These are phyloP conservation scores for Ligustrum vulgare DNA, from an alignment of 257 asterid genomes.

Conservation along the genomic window DNA sequence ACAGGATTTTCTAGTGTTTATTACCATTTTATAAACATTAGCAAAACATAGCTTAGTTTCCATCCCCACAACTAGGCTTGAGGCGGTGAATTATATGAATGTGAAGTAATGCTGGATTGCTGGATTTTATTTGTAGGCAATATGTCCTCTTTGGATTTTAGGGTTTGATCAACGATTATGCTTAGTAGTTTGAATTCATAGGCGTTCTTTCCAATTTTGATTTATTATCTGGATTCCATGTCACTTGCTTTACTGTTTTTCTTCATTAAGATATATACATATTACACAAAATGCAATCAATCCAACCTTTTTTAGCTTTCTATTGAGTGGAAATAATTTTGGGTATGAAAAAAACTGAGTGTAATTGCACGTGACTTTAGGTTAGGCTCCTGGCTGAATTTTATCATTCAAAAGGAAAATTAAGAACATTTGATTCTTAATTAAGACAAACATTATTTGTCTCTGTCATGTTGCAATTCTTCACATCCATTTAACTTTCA, in stretches of 20 bases:
- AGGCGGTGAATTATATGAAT: not conserved
- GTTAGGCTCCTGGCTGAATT: not conserved
- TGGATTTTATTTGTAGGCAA: not conserved
- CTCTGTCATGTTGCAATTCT: not conserved
- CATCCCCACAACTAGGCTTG: not conserved
- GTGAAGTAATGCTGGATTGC: not conserved
- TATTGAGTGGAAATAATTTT: not conserved
- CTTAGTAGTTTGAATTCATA: not conserved
- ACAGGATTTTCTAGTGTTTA: no score
- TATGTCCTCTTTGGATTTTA: not conserved
- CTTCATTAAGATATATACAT: not conserved
- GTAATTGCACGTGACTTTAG: not conserved
- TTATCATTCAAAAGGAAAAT: not conserved
- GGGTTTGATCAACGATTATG: not conserved
- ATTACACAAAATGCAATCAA: not conserved
- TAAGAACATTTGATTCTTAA: not conserved
- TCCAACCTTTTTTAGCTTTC: not conserved
- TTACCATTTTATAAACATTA: not conserved
- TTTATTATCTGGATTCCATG: not conserved
- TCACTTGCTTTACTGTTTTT: not conserved
- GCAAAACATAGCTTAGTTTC: not conserved
- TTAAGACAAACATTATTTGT: not conserved
- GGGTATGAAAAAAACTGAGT: not conserved
- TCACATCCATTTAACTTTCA: not conserved
- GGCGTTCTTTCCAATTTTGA: not conserved